These are phyloP conservation scores for Gossypium gossypioides DNA, from an alignment of 441 rosid genomes.

Conservation along the genomic window DNA sequence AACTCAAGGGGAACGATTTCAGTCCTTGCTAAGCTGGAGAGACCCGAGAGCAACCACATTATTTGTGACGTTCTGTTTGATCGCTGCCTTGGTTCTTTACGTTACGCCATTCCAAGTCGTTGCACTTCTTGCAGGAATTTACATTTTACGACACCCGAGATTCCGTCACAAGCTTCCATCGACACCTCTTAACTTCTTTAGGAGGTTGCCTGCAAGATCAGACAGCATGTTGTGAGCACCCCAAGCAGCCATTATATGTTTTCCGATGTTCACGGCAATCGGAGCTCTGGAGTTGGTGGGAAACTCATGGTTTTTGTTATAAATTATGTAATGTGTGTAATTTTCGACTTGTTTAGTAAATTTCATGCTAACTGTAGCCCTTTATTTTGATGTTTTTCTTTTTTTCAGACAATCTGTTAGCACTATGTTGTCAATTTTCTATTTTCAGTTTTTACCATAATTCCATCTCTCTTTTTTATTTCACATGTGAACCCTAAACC, in stretches of 20 bases:
- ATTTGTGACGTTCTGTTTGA: conserved; percentile 2
- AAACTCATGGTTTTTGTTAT: background rate
- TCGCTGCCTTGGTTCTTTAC: background rate
- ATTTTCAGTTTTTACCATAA: background rate
- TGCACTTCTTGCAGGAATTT: background rate
- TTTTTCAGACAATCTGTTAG: background rate
- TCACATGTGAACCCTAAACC: no score
- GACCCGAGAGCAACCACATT: background rate
- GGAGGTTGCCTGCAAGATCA: conserved; percentile 9
- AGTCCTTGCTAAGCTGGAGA: conserved; percentile 8
- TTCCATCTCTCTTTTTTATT: background rate
- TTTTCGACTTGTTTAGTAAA: background rate
- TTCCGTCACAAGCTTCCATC: conserved; percentile 4
- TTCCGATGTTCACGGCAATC: background rate
- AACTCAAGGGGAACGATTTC: conserved; percentile 2
- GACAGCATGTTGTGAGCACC: conserved; percentile 4
- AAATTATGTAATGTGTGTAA: background rate
- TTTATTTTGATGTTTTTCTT: background rate
- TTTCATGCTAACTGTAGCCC: background rate
- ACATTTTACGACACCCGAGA: background rate
- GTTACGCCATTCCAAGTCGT: background rate
- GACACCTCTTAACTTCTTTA: background rate
- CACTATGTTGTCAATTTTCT: background rate
- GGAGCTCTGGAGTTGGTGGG: background rate
- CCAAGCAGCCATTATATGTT: background rate